These are phyloP conservation scores for Crepidotus variabilis DNA, from an alignment of 768 basidiomycete species.

Conservation along the genomic window DNA sequence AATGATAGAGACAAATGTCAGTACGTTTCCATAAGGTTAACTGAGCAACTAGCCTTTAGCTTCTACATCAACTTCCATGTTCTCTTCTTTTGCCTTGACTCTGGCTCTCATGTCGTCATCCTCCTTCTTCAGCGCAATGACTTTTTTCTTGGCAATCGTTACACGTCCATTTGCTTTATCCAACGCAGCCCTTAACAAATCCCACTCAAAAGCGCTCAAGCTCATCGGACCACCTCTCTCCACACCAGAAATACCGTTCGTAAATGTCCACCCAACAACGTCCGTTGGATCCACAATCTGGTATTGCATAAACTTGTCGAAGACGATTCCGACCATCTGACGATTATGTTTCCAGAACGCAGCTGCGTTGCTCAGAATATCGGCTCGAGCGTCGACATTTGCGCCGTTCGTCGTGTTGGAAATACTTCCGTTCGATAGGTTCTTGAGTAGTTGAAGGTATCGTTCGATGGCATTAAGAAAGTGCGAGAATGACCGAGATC, in stretches of 20 bases:
- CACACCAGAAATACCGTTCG: conserved; percentile 42
- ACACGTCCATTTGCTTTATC: conserved; percentile 93
- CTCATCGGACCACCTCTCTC: conserved; percentile 36
- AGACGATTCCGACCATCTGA: conserved; percentile 89
- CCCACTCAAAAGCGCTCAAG: conserved; percentile 76
- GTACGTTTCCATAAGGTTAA: not conserved
- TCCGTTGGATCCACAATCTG: conserved; percentile 95
- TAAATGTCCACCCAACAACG: conserved; percentile 83
- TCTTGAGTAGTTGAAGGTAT: conserved; percentile 75
- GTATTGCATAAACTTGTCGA: conserved; percentile 98
- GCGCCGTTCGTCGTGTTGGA: conserved; percentile 33
- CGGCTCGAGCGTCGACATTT: conserved; percentile 55
- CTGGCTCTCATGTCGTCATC: conserved; percentile 83
- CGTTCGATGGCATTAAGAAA: conserved; percentile 97
- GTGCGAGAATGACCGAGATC: conserved; percentile 95
- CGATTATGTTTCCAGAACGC: conserved; percentile 81
- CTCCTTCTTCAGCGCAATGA: conserved; percentile 75
- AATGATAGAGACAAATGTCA: not conserved
- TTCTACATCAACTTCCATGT: conserved; percentile 75
- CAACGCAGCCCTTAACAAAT: conserved; percentile 73
- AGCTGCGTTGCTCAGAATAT: conserved; percentile 68
- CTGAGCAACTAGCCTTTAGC: conserved; percentile 34
- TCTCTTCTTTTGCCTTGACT: conserved; percentile 58
- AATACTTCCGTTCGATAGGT: conserved; percentile 47
- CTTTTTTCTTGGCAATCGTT: conserved; percentile 68